Conservation (phyloP, 305 asterid species). For the Fraxinus paxiana region DNA sequence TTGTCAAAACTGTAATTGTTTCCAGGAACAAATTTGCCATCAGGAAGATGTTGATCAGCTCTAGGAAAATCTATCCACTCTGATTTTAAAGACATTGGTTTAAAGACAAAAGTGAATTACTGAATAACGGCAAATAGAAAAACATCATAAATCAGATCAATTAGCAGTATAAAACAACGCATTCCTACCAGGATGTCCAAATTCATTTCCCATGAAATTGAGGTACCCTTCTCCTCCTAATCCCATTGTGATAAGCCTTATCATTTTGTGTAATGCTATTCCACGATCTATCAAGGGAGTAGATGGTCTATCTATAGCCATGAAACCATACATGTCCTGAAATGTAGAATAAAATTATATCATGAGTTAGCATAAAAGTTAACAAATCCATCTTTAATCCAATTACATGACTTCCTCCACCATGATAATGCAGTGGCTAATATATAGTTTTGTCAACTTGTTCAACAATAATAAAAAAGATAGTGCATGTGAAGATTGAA, state of each 20-base stretch:
- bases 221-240: constrained; percentile 99
- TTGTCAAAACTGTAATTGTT: constrained; percentile 80
- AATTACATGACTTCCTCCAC: neutral
- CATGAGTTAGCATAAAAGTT: constrained; percentile 17
- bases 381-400: neutral
- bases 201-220: constrained; percentile 99
- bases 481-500: neutral
- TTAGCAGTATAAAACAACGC: constrained; percentile 1
- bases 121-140: constrained; percentile 1
- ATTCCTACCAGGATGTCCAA: constrained; percentile 93
- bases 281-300: constrained; percentile 94
- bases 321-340: constrained; percentile 99
- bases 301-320: constrained; percentile 93
- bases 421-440: neutral
- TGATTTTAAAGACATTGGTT: constrained; percentile 29
- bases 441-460: neutral
- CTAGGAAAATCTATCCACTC: constrained; percentile 99
- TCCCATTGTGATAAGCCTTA: constrained; percentile 95
- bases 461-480: neutral
- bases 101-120: constrained; percentile 14
- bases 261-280: constrained; percentile 97
- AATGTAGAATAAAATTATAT: constrained; percentile 25
- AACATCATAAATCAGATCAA: neutral
- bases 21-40: constrained; percentile 69
- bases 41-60: constrained; percentile 73